A percentile compares a stretch with the other conserved stretches of the same genome.
These are phyloP conservation scores for Aspergillus terreus DNA, from an alignment of 2,329 filamentous ascomycete species.

Conservation along the genomic window DNA sequence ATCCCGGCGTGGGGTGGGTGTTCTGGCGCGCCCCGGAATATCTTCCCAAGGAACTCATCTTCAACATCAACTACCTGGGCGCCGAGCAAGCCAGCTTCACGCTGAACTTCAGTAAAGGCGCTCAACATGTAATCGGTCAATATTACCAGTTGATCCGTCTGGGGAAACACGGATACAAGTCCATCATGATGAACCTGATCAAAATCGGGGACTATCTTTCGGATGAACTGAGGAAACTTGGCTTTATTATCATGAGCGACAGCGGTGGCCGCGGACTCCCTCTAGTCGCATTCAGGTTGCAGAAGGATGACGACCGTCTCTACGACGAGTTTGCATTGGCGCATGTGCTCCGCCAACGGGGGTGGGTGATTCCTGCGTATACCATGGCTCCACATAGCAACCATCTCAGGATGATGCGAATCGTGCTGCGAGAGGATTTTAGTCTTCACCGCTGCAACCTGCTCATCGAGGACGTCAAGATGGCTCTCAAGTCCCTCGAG, in stretches of 20 bases:
- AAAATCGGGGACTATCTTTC: constrained; percentile 81
- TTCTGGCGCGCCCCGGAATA: constrained; percentile 64
- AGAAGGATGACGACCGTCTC: constrained; percentile 51
- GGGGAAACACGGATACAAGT: constrained; percentile 61
- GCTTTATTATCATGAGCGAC: constrained; percentile 84
- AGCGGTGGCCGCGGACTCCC: constrained; percentile 72
- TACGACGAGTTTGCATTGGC: constrained; percentile 75
- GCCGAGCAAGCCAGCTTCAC: constrained; percentile 69
- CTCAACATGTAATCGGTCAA: constrained; percentile 66
- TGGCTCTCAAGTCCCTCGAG: constrained; percentile 66
- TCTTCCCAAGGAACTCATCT: constrained; percentile 65
- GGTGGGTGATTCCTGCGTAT: constrained; percentile 92
- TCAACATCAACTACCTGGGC: constrained; percentile 68
- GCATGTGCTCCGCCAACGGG: constrained; percentile 75
- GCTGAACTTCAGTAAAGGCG: constrained; percentile 68
- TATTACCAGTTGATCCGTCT: constrained; percentile 72
- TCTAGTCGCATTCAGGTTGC: constrained; percentile 80
- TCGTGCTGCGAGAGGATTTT: constrained; percentile 90
- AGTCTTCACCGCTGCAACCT: constrained; percentile 73
- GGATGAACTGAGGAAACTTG: constrained; percentile 64
- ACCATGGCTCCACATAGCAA: constrained; percentile 89
- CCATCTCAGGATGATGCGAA: constrained; percentile 80
- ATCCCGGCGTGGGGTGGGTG: constrained; percentile 67
- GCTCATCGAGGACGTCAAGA: constrained; percentile 71
- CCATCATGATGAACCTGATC: constrained; percentile 72